A percentile compares a stretch with the other conserved stretches of the same genome.
These are phyloP conservation scores for Xylariales sp. DNA, from an alignment of 2,329 filamentous ascomycete genomes.

Conservation along the genomic window DNA sequence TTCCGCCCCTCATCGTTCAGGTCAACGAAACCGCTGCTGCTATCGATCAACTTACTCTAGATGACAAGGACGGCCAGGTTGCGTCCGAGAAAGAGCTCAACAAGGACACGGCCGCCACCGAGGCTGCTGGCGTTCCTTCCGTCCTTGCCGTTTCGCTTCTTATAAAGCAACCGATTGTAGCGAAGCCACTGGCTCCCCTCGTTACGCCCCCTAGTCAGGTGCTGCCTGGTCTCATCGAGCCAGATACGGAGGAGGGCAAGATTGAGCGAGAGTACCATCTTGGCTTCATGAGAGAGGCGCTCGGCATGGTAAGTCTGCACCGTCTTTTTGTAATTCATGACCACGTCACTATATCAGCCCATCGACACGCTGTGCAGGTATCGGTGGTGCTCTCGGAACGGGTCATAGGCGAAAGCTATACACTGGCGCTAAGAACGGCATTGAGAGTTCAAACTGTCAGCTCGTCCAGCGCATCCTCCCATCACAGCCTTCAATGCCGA, in stretches of 20 bases:
- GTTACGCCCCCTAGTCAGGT: constrained; percentile 14
- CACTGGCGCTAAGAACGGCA: too few relatives aligned
- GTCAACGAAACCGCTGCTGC: constrained; percentile 14
- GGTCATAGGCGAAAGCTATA: too few relatives aligned
- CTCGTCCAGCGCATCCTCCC: not conserved
- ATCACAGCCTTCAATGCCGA: too few relatives aligned
- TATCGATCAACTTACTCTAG: constrained; percentile 20
- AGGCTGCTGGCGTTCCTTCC: constrained; percentile 19
- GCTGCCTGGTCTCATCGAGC: constrained; percentile 28
- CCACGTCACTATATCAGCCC: too few relatives aligned
- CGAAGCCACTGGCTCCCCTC: constrained; percentile 13
- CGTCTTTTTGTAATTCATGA: not conserved
- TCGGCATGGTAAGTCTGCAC: constrained; percentile 66
- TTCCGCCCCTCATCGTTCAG: constrained; percentile 5
- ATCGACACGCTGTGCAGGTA: too few relatives aligned
- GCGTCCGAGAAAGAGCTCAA: constrained; percentile 14
- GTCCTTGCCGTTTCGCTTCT: constrained; percentile 20
- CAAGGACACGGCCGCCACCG: constrained; percentile 15
- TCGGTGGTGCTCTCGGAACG: too few relatives aligned
- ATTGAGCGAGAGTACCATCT: constrained; percentile 41
- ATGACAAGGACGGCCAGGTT: too few relatives aligned
- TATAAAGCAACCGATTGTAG: constrained; percentile 5
- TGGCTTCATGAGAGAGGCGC: constrained; percentile 76
- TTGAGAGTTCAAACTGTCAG: too few relatives aligned
- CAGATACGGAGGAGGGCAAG: constrained; percentile 28